phyloP scores from a whole-genome alignment of 495 filamentous ascomycete species.

The Paragyromitra xinjiangensis region DNA sequence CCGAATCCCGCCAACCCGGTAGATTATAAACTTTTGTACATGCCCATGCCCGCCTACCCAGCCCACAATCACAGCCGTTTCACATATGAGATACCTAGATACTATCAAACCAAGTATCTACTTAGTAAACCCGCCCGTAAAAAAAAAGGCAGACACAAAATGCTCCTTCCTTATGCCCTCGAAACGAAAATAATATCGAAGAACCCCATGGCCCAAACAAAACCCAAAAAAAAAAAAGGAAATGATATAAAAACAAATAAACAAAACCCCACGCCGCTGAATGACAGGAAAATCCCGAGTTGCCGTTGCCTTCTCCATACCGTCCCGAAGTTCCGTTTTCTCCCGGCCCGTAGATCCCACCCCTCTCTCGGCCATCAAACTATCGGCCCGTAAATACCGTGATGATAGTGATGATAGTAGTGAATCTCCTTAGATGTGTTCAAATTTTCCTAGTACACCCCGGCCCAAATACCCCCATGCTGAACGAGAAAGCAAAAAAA shows the following conservation, averaged over 20 bases:
- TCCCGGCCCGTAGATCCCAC: constrained; percentile 41
- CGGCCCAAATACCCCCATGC: constrained; percentile 12
- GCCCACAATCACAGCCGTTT: neutral
- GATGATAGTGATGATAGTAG: constrained; percentile 12
- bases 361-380: constrained; percentile 20
- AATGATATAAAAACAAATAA: constrained; percentile 6
- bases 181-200: neutral
- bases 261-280: constrained; percentile 4
- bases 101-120: constrained; percentile 13
- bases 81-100: neutral
- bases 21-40: constrained; percentile 2
- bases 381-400: constrained; percentile 43
- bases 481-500: neutral
- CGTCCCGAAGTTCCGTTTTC: constrained; percentile 26
- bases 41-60: constrained; percentile 6
- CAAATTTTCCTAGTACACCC: constrained; percentile 25
- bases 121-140: neutral
- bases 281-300: constrained; percentile 11
- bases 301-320: constrained; percentile 9
- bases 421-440: constrained; percentile 23
- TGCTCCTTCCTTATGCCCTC: constrained; percentile 14
- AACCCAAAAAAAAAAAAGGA: constrained; percentile 21
- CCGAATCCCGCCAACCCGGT: constrained; percentile 5
- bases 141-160: neutral
- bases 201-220: neutral